Evolutionary conservation across 768 basidiomycete species (phyloP).

Genomic region (Naganishia friedmannii): DNA sequence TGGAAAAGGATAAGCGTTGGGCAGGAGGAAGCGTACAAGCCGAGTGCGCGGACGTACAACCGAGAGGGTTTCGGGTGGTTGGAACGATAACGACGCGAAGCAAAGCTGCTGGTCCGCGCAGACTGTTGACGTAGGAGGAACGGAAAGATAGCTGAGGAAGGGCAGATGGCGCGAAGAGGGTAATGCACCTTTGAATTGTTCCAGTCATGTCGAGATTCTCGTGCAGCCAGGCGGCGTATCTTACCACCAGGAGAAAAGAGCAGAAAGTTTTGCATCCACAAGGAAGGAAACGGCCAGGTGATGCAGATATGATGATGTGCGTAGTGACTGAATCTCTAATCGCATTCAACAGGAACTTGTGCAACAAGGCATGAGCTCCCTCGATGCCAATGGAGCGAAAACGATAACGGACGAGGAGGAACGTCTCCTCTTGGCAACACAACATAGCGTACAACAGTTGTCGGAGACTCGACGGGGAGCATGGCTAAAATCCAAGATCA

Average conservation of each 20-base stretch:
- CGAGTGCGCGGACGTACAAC: too few relatives aligned
- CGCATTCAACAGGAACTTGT: neutral
- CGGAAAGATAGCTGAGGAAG: too few relatives aligned
- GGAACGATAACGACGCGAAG: too few relatives aligned
- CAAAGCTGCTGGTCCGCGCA: too few relatives aligned
- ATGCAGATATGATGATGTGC: neutral
- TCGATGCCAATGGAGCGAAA: neutral
- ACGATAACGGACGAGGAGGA: neutral
- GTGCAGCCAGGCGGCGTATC: too few relatives aligned
- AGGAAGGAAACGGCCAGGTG: neutral
- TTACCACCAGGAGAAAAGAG: neutral
- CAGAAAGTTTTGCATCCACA: neutral
- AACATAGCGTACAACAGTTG: neutral
- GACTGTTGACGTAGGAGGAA: too few relatives aligned
- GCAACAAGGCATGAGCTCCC: neutral
- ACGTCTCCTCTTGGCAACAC: neutral
- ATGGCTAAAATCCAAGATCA: slow-evolving; percentile 1
- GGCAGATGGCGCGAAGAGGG: too few relatives aligned
- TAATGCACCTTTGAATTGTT: too few relatives aligned
- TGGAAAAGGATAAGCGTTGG: too few relatives aligned
- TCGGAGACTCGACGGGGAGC: neutral
- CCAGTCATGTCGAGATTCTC: too few relatives aligned
- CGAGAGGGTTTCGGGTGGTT: too few relatives aligned
- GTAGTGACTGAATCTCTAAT: neutral
- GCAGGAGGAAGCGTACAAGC: too few relatives aligned